Evolutionary conservation across 148 eudicot species (phyloP).

Genomic region (Pouteria glomerata): DNA sequence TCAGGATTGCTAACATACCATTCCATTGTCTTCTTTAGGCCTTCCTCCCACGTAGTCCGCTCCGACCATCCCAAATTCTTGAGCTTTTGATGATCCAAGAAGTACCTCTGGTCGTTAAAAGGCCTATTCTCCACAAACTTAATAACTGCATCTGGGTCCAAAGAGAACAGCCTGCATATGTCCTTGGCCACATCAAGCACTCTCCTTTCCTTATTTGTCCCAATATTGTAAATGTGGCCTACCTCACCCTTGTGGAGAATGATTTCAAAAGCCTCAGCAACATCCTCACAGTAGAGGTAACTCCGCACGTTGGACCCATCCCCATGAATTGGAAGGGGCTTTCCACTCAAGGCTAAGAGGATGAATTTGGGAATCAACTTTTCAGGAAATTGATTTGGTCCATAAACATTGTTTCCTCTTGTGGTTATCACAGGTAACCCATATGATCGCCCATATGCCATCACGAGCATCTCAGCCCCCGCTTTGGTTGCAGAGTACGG

Average conservation of each 20-base stretch:
- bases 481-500: slow-evolving; percentile 19
- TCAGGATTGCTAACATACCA: slow-evolving; percentile 18
- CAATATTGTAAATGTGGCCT: slow-evolving; percentile 21
- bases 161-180: slow-evolving; percentile 9
- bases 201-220: slow-evolving; percentile 18
- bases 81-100: slow-evolving; percentile 18
- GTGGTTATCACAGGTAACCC: slow-evolving; percentile 18
- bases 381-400: slow-evolving; percentile 21
- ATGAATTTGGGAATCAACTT: slow-evolving; percentile 26
- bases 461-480: slow-evolving; percentile 17
- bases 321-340: slow-evolving; percentile 19
- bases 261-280: slow-evolving; percentile 22
- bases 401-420: slow-evolving; percentile 24
- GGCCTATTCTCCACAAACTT: slow-evolving; percentile 22
- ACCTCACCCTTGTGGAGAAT: slow-evolving; percentile 17
- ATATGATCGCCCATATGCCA: slow-evolving; percentile 14
- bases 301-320: slow-evolving; percentile 19
- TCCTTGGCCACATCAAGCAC: slow-evolving; percentile 20
- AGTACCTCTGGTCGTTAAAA: slow-evolving; percentile 23
- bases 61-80: slow-evolving; percentile 22
- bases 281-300: slow-evolving; percentile 21
- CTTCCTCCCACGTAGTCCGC: slow-evolving; percentile 17
- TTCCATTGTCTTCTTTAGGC: slow-evolving; percentile 15
- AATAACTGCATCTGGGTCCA: slow-evolving; percentile 7
- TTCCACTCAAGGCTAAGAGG: slow-evolving; percentile 19